phyloP scores from a whole-genome alignment of 2,329 filamentous ascomycete species.

The Chrysoporthe cubensis region DNA sequence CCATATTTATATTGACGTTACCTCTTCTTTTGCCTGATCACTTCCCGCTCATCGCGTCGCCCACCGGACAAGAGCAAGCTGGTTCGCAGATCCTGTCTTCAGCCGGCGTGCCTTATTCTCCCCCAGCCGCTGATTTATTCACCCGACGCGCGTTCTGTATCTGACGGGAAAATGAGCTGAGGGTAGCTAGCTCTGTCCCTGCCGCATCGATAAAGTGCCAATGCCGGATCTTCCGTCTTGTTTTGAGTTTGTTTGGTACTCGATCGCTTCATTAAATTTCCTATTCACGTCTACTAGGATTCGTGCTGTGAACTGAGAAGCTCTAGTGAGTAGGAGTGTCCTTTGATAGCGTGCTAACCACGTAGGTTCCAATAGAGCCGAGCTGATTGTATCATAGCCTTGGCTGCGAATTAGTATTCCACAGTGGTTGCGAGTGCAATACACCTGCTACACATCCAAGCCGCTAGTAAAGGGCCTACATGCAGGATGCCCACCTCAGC shows the following conservation, averaged over 20 bases:
- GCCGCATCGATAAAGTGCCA: no score
- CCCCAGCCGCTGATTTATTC: no score
- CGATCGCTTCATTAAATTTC: no score
- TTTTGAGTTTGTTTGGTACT: no score
- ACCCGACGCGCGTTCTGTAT: no score
- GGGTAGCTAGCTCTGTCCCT: no score
- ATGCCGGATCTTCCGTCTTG: no score
- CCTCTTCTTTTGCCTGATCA: background rate
- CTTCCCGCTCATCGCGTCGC: background rate
- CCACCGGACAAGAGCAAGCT: background rate
- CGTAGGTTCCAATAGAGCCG: background rate
- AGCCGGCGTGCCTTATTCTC: no score
- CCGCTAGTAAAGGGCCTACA: background rate
- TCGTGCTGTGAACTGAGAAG: background rate
- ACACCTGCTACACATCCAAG: no score
- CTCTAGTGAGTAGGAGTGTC: background rate
- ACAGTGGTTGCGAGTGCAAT: no score
- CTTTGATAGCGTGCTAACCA: background rate
- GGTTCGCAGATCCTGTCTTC: background rate
- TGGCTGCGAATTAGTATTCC: no score
- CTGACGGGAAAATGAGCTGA: no score
- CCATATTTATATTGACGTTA: slow-evolving; percentile 2
- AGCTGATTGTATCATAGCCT: background rate
- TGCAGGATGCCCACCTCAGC: background rate
- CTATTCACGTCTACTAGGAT: background rate